A percentile compares a stretch with the other conserved stretches of the same genome.
Evolutionary conservation across 2,329 filamentous ascomycete genomes (phyloP).

Genomic region (Tolypocladium pustulatum): DNA sequence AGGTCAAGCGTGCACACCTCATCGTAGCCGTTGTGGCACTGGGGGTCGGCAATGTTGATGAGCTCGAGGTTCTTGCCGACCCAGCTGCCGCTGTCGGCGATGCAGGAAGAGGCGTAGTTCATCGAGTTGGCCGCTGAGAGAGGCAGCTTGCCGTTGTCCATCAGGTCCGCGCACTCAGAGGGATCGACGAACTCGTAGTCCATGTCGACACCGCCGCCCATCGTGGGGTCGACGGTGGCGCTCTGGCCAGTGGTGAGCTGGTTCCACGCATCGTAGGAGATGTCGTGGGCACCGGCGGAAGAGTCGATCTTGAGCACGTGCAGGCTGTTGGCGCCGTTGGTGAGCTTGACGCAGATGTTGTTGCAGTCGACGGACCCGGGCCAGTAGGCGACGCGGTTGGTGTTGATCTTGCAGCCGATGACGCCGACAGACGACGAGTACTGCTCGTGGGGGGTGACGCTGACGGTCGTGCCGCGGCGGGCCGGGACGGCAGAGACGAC

Average conservation of each 20-base stretch:
- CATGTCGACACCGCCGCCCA: slow-evolving; percentile 41
- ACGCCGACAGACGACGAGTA: slow-evolving; percentile 49
- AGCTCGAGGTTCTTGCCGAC: slow-evolving; percentile 41
- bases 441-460: slow-evolving; percentile 42
- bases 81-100: slow-evolving; percentile 34
- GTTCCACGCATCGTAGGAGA: slow-evolving; percentile 53
- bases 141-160: slow-evolving; percentile 39
- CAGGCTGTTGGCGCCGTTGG: slow-evolving; percentile 35
- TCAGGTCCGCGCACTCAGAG: slow-evolving; percentile 36
- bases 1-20: slow-evolving; percentile 40
- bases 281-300: slow-evolving; percentile 45
- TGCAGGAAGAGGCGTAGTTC: slow-evolving; percentile 39
- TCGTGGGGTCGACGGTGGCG: slow-evolving; percentile 32
- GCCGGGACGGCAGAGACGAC: background rate
- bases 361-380: slow-evolving; percentile 40
- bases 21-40: slow-evolving; percentile 38
- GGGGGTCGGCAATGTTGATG: slow-evolving; percentile 41
- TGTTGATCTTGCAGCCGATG: slow-evolving; percentile 50
- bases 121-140: slow-evolving; percentile 47
- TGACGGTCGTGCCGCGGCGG: background rate
- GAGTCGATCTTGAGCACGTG: slow-evolving; percentile 49
- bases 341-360: slow-evolving; percentile 46
- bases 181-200: slow-evolving; percentile 36
- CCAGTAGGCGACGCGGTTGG: slow-evolving; percentile 52
- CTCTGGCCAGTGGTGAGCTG: slow-evolving; percentile 40